These are phyloP conservation scores for Ilyonectria robusta DNA, from an alignment of 2,329 filamentous ascomycete genomes.

Conservation along the genomic window DNA sequence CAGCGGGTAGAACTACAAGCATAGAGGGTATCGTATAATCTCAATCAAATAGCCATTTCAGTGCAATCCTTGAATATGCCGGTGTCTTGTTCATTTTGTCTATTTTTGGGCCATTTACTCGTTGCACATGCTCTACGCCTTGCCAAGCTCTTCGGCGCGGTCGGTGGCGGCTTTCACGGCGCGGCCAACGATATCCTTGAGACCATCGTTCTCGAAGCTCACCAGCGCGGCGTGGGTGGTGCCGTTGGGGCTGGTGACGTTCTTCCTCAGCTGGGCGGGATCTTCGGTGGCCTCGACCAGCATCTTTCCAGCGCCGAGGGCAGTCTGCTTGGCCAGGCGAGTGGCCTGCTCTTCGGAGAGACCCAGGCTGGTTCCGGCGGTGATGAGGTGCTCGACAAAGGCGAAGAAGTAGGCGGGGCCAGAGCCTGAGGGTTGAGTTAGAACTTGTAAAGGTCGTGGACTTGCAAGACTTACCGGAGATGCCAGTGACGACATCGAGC, in stretches of 20 bases:
- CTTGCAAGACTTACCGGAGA: slow-evolving; percentile 58
- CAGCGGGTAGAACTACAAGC: not conserved
- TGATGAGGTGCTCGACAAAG: slow-evolving; percentile 65
- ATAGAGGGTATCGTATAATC: not conserved
- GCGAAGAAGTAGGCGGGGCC: slow-evolving; percentile 69
- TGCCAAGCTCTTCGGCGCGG: slow-evolving; percentile 61
- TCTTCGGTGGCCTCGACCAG: slow-evolving; percentile 62
- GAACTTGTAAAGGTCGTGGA: rapidly evolving
- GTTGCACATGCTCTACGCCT: slow-evolving; percentile 40
- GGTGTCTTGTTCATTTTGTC: not conserved
- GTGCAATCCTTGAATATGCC: not conserved
- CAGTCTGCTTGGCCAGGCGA: slow-evolving; percentile 65
- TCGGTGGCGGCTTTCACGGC: slow-evolving; percentile 62
- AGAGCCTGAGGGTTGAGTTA: slow-evolving; percentile 54
- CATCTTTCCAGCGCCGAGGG: slow-evolving; percentile 66
- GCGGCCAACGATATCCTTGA: slow-evolving; percentile 60
- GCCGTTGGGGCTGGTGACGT: slow-evolving; percentile 67
- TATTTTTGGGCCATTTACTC: not conserved
- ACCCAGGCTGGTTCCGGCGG: slow-evolving; percentile 60
- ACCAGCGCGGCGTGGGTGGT: slow-evolving; percentile 65
- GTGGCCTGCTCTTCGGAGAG: slow-evolving; percentile 64
- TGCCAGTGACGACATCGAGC: slow-evolving; percentile 64
- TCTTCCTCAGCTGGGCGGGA: slow-evolving; percentile 63
- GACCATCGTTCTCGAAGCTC: slow-evolving; percentile 61
- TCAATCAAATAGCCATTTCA: not conserved